These are phyloP conservation scores for Penicillium psychrofluorescens DNA, from an alignment of 495 filamentous ascomycete genomes.

Conservation along the genomic window DNA sequence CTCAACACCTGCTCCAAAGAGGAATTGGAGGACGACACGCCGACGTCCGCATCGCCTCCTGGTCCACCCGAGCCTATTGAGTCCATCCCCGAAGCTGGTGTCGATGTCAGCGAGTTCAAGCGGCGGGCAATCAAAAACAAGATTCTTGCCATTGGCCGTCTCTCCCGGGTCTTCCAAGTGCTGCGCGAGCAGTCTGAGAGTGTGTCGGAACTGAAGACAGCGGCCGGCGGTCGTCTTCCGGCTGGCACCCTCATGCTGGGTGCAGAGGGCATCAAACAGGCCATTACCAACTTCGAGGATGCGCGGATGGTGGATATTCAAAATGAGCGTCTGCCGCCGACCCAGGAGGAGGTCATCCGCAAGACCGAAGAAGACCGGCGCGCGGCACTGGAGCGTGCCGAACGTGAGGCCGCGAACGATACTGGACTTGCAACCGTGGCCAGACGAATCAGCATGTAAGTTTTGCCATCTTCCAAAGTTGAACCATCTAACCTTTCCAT, in stretches of 20 bases:
- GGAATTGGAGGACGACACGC: constrained; percentile 80
- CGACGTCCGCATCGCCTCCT: constrained; percentile 49
- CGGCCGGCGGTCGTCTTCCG: constrained; percentile 84
- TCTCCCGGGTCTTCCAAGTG: constrained; percentile 98
- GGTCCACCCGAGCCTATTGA: constrained; percentile 67
- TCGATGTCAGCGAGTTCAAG: constrained; percentile 85
- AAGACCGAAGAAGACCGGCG: constrained; percentile 71
- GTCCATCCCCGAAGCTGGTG: constrained; percentile 45
- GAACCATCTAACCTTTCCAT: constrained; percentile 1
- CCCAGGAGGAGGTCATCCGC: constrained; percentile 80
- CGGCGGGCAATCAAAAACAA: constrained; percentile 98
- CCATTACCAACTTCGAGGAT: constrained; percentile 96
- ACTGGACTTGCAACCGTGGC: constrained; percentile 75
- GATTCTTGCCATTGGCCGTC: constrained; percentile 91
- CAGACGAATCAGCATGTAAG: constrained; percentile 94
- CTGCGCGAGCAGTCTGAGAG: constrained; percentile 94
- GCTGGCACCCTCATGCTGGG: constrained; percentile 96
- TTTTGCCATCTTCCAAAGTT: neutral
- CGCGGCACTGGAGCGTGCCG: constrained; percentile 76
- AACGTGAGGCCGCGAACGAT: constrained; percentile 85
- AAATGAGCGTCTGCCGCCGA: constrained; percentile 89
- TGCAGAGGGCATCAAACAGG: constrained; percentile 97
- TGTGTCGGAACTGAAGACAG: constrained; percentile 96
- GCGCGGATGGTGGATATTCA: constrained; percentile 96
- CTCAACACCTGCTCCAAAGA: constrained; percentile 97